Base-by-base conservation (phyloP, 75 land plant species). In the Pseudotsuga menziesii region DNA sequence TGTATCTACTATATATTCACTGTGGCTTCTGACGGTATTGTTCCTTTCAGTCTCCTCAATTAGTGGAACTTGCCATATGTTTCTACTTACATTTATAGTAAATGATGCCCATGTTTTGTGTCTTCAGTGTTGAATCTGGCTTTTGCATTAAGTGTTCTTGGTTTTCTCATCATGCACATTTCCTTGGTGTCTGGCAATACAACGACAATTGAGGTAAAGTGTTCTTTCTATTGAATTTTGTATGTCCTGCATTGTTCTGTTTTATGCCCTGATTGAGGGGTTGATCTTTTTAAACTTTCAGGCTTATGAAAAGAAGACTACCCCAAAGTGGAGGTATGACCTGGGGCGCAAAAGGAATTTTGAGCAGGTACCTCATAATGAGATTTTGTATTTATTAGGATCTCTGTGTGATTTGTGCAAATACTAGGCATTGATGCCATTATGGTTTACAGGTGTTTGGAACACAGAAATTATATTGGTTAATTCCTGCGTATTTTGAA, bases 171-270 rank as follows among this genome's bases (percentile, higher is more conserved):
- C 44, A 80, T 93, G 94, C 96, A 93, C 77, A 73, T 80, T 20
- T 89, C 94, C 12, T 83, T 93, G 44, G 77, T 93, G 56, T 27
- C 61, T 22, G 81, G 87, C 75, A 93, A 91, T 60, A 88, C 91
- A 0, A 93, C 96, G 14, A 87, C 96, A 58, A 86, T 93, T 67
- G 96, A 93, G 96, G 96, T 89, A 84, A 84, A 48, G 54, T 48
- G 54, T 48, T 11, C 11, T 48, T 48, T 48, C 54, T 48, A 48
- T 48, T 48, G 54, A 48, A 48, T 9, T 48, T 48, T 48, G 9
- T 12, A 48, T 11, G 2, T 48, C 12, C 9, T 48, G 54, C 11
- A 48, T 48, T 48, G 12, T 12, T 48, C 12, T 48, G 9, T 9
- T 48, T 48, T 48, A 48, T 9, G 54, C 54, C 54, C 54, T 48